phyloP scores from a whole-genome alignment of 129 eudicot species.

The Dittrichia graveolens region DNA sequence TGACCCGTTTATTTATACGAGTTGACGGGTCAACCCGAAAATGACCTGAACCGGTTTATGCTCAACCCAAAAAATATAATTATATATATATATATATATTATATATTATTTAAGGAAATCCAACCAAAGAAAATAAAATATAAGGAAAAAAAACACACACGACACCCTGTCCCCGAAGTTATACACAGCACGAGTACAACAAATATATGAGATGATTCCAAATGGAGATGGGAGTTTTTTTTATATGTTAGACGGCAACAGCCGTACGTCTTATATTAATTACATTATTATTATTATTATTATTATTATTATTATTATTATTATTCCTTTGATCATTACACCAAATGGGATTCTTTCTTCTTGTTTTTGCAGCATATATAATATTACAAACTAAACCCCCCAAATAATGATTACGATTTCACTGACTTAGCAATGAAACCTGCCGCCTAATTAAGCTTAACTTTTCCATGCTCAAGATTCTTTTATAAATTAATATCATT shows the following conservation, averaged over 20 bases:
- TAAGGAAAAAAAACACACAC: no score
- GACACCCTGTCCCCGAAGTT: no score
- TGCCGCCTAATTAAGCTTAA: constrained; percentile 25
- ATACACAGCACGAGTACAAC: no score
- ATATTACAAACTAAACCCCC: background rate
- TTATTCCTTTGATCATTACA: constrained; percentile 25
- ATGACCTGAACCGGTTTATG: no score
- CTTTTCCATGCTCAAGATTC: constrained; percentile 24
- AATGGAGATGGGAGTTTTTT: background rate
- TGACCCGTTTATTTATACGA: no score
- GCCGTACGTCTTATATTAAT: constrained; percentile 4
- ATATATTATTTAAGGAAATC: no score
- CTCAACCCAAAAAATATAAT: no score
- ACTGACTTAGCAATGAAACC: constrained; percentile 12
- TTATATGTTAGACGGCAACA: constrained; percentile 32
- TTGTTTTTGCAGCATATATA: constrained; percentile 26
- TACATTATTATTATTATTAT: constrained; percentile 9
- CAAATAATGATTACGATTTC: constrained; percentile 24
- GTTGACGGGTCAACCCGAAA: no score
- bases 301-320: constrained; percentile 9
- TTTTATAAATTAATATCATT: constrained; percentile 21
- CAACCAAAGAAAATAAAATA: no score
- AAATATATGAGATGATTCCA: background rate
- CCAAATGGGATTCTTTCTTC: constrained; percentile 26
- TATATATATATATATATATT: no score